Percentiles rank a stretch among this genome's conserved stretches.
These are phyloP conservation scores for Betula pendula DNA, from an alignment of 306 rosid species.

Conservation along the genomic window DNA sequence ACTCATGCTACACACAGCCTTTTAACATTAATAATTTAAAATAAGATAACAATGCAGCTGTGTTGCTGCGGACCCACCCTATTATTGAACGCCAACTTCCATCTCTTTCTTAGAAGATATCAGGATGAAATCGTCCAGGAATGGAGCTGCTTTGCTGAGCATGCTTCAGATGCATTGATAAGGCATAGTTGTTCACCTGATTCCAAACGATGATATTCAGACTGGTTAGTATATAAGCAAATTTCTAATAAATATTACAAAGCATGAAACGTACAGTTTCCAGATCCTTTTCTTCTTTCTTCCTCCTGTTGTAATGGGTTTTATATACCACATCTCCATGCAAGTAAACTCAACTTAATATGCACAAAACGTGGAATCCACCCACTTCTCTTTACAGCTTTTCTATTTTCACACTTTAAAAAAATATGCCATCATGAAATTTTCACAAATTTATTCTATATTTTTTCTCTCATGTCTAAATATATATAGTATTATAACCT, in stretches of 20 bases:
- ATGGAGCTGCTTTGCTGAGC: conserved; percentile 77
- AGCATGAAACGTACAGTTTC: not conserved
- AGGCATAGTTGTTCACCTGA: conserved; percentile 82
- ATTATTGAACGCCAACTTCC: no score
- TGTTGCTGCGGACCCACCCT: no score
- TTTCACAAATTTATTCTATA: not conserved
- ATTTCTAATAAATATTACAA: not conserved
- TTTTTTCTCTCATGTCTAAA: not conserved
- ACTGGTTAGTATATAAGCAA: conserved; percentile 8
- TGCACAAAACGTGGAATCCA: not conserved
- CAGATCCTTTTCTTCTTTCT: no score
- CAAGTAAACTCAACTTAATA: no score
- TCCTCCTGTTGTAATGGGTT: no score
- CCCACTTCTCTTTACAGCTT: not conserved
- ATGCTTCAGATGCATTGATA: conserved; percentile 94
- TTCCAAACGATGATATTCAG: conserved; percentile 19
- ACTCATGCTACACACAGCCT: no score
- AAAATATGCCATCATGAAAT: not conserved
- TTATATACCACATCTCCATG: no score
- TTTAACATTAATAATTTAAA: no score
- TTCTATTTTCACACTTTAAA: not conserved
- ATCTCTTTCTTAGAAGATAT: conserved; percentile 55
- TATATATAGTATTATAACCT: no score
- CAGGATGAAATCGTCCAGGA: conserved; percentile 81
- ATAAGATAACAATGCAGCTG: no score